phyloP scores from a whole-genome alignment of 306 rosid species.

The Vigna radiata region DNA sequence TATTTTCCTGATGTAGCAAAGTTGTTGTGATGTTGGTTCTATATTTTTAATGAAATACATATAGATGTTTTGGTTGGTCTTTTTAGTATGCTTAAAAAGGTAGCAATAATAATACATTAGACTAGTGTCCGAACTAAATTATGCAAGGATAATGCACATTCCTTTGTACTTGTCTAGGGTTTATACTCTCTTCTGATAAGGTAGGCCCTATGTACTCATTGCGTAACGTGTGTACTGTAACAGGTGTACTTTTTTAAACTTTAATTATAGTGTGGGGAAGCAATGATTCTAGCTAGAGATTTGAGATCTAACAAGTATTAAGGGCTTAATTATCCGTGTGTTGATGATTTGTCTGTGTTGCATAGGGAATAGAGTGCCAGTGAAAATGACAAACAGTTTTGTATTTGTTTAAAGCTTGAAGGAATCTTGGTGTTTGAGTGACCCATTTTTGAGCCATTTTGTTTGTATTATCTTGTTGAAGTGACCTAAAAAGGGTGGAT shows the following conservation, averaged over 20 bases:
- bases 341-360: conserved; percentile 29
- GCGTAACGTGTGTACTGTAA: conserved; percentile 28
- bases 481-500: neutral
- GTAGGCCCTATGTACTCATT: conserved; percentile 40
- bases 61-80: neutral
- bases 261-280: conserved; percentile 24
- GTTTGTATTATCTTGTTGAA: conserved; percentile 22
- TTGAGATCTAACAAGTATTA: neutral
- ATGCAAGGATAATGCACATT: conserved; percentile 28
- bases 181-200: conserved; percentile 22
- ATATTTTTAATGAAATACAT: neutral
- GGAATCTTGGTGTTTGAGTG: conserved; percentile 7
- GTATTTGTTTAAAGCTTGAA: conserved; percentile 15
- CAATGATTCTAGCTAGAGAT: conserved; percentile 36
- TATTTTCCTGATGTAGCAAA: neutral
- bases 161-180: conserved; percentile 35
- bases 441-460: conserved; percentile 23
- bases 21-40: neutral
- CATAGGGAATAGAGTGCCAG: neutral
- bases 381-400: conserved; percentile 35
- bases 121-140: conserved; percentile 16
- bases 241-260: conserved; percentile 15
- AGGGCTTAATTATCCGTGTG: neutral
- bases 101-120: neutral
- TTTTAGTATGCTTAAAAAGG: conserved; percentile 16